Base-by-base conservation (phyloP, 345 rosid genomes). In the Passiflora organensis region DNA sequence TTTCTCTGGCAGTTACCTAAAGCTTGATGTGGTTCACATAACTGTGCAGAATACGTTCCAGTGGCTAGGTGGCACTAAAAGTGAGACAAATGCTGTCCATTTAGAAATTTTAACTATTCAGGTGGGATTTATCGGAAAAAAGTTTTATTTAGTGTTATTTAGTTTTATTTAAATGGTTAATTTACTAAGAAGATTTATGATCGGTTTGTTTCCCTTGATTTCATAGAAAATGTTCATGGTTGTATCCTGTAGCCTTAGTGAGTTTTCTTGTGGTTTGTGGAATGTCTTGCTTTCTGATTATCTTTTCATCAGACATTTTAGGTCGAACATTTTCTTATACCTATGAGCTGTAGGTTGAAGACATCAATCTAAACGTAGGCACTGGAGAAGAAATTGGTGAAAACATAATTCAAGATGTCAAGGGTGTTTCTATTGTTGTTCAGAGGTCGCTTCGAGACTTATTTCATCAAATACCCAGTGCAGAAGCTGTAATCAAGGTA, bases 1-100 rank as follows among this genome's bases (percentile, higher is more conserved):
- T 57, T 3, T 62, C 62, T 51, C 53, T 68, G 60, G 51, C 85
- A 91, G 99, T 78, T 93, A 80, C 71, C 62, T 93, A 87, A 86
- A 89, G 79, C 95, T 93, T 50, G 99, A 93, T 76, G 87, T 93
- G 46, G 95, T 89, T 53, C 95, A 86, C 73, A 86, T 93, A 66
- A 86, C 99, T 14, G 82, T 93, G 44, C 71, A 58, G 61, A 93
- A 89, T 68, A 82, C 82, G 62, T 93, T 89, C 61, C 83, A 84
- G 59, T 89, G 99, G 99, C 74, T 82, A 57, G 65, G 41, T 69
- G 99, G 96, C 43, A 72, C 73, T 63, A 84, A 81, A 78, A 76
- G 53, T 57, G 99, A 93, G 59, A 56, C 84, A 53, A 79, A 78
- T 73, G 89, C 99, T 60, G 81, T 89, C 58, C 99, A 82, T 74